Evolutionary conservation across 257 asterid species (phyloP), one percentile per base, ranked within the genome.

Genomic region (Petrea volubilis): DNA sequence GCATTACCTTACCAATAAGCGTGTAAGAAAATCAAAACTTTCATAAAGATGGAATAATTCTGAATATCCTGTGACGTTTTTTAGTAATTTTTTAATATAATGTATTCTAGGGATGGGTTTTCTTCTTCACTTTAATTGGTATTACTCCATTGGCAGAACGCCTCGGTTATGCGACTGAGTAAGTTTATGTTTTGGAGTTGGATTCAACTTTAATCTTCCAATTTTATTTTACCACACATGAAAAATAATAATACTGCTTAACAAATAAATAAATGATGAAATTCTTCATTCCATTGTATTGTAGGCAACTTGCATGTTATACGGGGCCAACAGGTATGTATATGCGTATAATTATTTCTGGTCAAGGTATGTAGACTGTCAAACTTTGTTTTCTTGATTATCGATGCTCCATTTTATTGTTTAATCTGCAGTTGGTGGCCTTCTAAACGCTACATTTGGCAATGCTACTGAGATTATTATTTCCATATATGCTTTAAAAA

Each of bases 381-480:
- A 13, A 58, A 12, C 11, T 27, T 34, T n/a, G n/a, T n/a, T n/a
- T n/a, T n/a, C n/a, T n/a, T n/a, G n/a, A n/a, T 41, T 8, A n/a
- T 24, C 65, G 31, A 70, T 55, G 34, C 14, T n/a, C 17, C 53
- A 41, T 47, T 59, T 43, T 21, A 29, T 67, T 38, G 50, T 64
- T 73, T 58, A 61, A 75, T 70, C 57, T 70, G 80, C 93, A 95
- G 99, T 95, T 61, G 99, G 99, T 5, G 99, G 99, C 72, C 94
- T 95, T 74, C 81, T 95, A 63, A 95, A 92, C 74, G 99, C 98
- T 25, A 95, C 98, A 61, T 95, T 95, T 65, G 99, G 99, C 59
- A 95, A 95, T 74, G 98, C 97, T 24, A 95, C 99, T 1, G 99
- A 95, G 80, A 92, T 95, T 98, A 95, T 95, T 60, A 95, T 95